These are phyloP conservation scores for Lobosporangium transversale DNA, from an alignment of 192 early-diverging fungal genomes.

Conservation along the genomic window DNA sequence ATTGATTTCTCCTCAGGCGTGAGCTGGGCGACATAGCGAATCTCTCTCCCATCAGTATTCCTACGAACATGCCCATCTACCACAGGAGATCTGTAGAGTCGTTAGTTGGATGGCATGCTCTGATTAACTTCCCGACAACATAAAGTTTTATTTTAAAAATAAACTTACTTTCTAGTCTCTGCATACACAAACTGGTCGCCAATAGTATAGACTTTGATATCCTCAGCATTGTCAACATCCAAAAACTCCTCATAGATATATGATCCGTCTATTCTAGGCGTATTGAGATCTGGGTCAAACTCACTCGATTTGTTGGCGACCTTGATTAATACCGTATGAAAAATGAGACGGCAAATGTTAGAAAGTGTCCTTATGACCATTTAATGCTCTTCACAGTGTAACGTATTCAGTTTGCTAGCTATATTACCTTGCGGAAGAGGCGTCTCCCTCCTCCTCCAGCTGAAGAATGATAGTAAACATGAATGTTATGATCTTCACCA, in stretches of 20 bases:
- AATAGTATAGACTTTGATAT: slow-evolving; percentile 97
- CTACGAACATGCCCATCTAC: slow-evolving; percentile 93
- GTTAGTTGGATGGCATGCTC: background rate
- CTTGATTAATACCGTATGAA: slow-evolving; percentile 40
- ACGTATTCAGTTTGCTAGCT: background rate
- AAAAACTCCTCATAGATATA: slow-evolving; percentile 97
- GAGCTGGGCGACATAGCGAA: slow-evolving; percentile 87
- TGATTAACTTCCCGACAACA: background rate
- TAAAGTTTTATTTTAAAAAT: background rate
- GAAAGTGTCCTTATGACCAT: background rate
- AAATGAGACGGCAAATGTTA: background rate
- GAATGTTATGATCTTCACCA: slow-evolving; percentile 97
- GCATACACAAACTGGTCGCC: slow-evolving; percentile 87
- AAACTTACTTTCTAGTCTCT: slow-evolving; percentile 86
- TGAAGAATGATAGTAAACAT: slow-evolving; percentile 88
- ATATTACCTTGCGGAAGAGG: slow-evolving; percentile 76
- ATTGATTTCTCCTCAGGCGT: slow-evolving; percentile 81
- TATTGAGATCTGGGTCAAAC: slow-evolving; percentile 72
- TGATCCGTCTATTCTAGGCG: slow-evolving; percentile 77
- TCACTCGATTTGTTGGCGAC: slow-evolving; percentile 96
- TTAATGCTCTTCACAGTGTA: background rate
- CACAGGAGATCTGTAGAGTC: slow-evolving; percentile 75
- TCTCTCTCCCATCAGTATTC: slow-evolving; percentile 96
- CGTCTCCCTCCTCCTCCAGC: slow-evolving; percentile 83
- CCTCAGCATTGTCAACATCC: slow-evolving; percentile 90